A percentile compares a stretch with the other conserved stretches of the same genome.
phyloP scores from a whole-genome alignment of 192 early-diverging fungal species.

The Ramicandelaber brevisporus region DNA sequence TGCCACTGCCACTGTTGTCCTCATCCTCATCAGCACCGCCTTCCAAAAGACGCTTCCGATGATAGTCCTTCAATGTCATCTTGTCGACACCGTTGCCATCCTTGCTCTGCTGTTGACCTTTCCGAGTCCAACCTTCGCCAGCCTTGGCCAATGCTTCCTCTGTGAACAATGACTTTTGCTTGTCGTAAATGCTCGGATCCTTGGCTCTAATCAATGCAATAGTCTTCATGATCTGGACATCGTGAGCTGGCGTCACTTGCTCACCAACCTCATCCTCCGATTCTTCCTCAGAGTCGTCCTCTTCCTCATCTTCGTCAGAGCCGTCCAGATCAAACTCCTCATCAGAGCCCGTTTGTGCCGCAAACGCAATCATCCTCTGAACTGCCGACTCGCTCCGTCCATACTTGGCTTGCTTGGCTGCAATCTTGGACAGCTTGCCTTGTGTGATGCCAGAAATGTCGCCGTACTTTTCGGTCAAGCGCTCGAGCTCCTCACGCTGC shows the following conservation, averaged over 20 bases:
- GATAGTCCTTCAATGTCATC: slow-evolving; percentile 63
- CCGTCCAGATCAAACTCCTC: slow-evolving; percentile 3
- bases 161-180: slow-evolving; percentile 46
- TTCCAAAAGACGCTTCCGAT: slow-evolving; percentile 28
- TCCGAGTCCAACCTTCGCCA: slow-evolving; percentile 9
- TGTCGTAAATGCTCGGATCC: slow-evolving; percentile 63
- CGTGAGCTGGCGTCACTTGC: slow-evolving; percentile 67
- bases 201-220: slow-evolving; percentile 51
- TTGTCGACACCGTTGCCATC: slow-evolving; percentile 21
- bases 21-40: slow-evolving; percentile 20
- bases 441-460: too few species aligned
- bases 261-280: slow-evolving; percentile 55
- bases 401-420: too few species aligned
- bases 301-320: slow-evolving; percentile 7
- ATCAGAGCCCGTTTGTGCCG: slow-evolving; percentile 2
- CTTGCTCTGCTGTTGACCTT: slow-evolving; percentile 8
- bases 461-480: slow-evolving; percentile 12
- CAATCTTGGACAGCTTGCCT: too few species aligned
- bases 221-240: slow-evolving; percentile 83
- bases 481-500: too few species aligned
- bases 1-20: slow-evolving; percentile 7
- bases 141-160: slow-evolving; percentile 13
- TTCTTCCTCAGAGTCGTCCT: slow-evolving; percentile 14
- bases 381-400: too few species aligned
- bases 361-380: slow-evolving; percentile 13